phyloP scores from a whole-genome alignment of 352 stramenopile species.

The Pythium pyrilobum region DNA sequence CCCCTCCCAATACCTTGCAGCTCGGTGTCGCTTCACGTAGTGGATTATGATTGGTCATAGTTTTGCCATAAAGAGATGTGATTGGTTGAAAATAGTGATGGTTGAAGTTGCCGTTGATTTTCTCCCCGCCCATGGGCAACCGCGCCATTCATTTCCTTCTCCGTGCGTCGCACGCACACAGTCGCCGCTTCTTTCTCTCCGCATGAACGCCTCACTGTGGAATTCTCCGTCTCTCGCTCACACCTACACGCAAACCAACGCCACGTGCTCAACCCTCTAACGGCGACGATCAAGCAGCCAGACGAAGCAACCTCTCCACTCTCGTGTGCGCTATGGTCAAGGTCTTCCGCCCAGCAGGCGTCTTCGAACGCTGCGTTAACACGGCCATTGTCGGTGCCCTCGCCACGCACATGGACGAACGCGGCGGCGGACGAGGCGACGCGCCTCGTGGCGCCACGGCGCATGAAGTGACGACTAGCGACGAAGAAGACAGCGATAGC shows the following conservation, averaged over 20 bases:
- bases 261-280: too few relatives aligned
- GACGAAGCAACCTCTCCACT: background rate
- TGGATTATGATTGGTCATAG: conserved; percentile 8
- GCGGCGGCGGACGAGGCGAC: too few relatives aligned
- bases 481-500: too few relatives aligned
- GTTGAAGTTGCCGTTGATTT: conserved; percentile 12
- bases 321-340: conserved; percentile 13
- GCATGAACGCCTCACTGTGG: background rate
- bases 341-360: conserved; percentile 1
- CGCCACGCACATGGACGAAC: too few relatives aligned
- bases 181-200: background rate
- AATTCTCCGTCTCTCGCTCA: background rate
- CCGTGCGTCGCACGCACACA: background rate
- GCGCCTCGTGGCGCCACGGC: too few relatives aligned
- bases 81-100: conserved; percentile 3
- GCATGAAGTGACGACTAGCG: too few relatives aligned
- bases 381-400: conserved; percentile 1
- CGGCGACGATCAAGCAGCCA: too few relatives aligned
- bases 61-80: background rate
- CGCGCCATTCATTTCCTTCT: background rate
- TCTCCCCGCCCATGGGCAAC: background rate
- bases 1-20: too few relatives aligned
- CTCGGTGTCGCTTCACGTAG: background rate
- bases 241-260: too few relatives aligned
- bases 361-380: conserved; percentile 1